Evolutionary conservation across 225 moss, liverwort and hornwort species (phyloP).

Genomic region (Takakia lepidozioides): DNA sequence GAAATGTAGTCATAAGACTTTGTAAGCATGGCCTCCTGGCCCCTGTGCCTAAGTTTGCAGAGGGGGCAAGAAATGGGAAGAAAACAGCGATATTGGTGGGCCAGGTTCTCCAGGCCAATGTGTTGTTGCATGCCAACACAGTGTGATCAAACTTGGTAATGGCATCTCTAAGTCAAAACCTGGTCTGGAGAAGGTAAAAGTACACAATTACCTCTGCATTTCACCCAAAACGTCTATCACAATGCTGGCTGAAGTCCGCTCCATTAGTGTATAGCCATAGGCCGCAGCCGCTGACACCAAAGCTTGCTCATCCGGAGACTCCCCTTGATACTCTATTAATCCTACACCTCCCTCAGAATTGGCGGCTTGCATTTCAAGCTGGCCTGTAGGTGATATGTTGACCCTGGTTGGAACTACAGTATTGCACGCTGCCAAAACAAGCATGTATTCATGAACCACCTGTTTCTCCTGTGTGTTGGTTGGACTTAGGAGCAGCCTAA

Average conservation of each 20-base stretch:
- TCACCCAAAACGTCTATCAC: constrained; percentile 53
- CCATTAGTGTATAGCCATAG: constrained; percentile 74
- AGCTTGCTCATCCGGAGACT: constrained; percentile 92
- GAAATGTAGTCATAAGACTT: no score
- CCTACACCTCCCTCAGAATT: constrained; percentile 35
- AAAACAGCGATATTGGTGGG: no score
- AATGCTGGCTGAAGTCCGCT: constrained; percentile 63
- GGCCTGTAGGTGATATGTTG: constrained; percentile 39
- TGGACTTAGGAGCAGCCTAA: constrained; percentile 30
- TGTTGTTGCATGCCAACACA: no score
- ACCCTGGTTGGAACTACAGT: constrained; percentile 79
- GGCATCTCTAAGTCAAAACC: no score
- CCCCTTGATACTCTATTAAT: constrained; percentile 75
- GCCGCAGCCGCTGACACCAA: constrained; percentile 70
- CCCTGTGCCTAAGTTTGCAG: no score
- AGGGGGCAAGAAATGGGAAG: no score
- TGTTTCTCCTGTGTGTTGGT: constrained; percentile 23
- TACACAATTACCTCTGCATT: constrained; percentile 28
- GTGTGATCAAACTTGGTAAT: no score
- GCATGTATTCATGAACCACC: constrained; percentile 61
- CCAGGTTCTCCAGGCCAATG: no score
- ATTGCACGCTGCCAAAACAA: constrained; percentile 77
- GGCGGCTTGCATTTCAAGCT: constrained; percentile 61
- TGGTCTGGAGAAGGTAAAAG: no score
- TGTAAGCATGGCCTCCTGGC: no score